These are phyloP conservation scores for Avena sativa DNA, from an alignment of 176 grass and related monocot genomes.

Conservation along the genomic window DNA sequence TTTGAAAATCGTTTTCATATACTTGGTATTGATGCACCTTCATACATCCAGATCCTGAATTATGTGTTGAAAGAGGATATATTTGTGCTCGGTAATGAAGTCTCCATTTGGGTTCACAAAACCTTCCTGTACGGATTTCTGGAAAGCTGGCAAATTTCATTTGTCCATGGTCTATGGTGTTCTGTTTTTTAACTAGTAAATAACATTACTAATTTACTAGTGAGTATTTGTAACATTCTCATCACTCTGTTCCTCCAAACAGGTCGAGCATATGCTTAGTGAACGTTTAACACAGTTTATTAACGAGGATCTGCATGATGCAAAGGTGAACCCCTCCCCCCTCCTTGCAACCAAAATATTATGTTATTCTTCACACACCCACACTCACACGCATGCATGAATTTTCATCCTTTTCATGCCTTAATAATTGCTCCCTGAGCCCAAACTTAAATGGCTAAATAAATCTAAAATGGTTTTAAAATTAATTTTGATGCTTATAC, in stretches of 20 bases:
- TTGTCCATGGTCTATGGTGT: background rate
- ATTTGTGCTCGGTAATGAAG: background rate
- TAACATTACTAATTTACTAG: background rate
- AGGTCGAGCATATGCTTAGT: conserved; percentile 98
- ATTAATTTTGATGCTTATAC: background rate
- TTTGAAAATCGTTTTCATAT: background rate
- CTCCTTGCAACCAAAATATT: background rate
- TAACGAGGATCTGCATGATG: conserved; percentile 73
- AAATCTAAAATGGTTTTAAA: conserved; percentile 18
- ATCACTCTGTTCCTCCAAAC: conserved; percentile 44
- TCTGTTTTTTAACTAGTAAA: conserved; percentile 19
- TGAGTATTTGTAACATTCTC: conserved; percentile 28
- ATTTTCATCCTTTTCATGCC: conserved; percentile 7
- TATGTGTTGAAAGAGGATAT: conserved; percentile 8
- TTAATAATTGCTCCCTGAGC: background rate
- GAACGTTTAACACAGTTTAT: conserved; percentile 82
- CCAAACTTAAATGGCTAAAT: background rate
- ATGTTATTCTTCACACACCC: background rate
- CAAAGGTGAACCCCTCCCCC: conserved; percentile 57
- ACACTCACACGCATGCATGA: background rate
- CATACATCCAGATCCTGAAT: conserved; percentile 37
- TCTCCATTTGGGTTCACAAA: background rate
- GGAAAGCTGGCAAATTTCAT: conserved; percentile 9
- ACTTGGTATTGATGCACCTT: background rate
- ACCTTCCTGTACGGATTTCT: background rate